These are phyloP conservation scores for Coffea canephora DNA, from an alignment of 257 asterid species.

Conservation along the genomic window DNA sequence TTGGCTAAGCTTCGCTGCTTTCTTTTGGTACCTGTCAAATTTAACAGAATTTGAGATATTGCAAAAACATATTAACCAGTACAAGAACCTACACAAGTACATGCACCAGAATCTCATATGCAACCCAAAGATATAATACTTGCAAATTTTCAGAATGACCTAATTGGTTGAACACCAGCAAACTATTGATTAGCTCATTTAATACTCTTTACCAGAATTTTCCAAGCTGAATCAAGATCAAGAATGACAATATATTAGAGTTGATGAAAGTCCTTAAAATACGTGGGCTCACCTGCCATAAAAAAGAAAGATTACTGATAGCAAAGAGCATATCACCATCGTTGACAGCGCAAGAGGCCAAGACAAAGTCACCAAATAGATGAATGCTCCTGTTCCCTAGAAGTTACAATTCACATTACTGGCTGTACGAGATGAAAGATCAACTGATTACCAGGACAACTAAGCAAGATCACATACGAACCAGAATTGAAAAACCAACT, in stretches of 20 bases:
- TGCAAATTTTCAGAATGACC: neutral
- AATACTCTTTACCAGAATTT: neutral
- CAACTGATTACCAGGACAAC: neutral
- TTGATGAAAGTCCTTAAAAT: neutral
- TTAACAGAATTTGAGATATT: no score
- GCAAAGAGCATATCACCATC: neutral
- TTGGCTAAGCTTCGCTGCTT: neutral
- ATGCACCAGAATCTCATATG: neutral
- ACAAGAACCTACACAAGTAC: neutral
- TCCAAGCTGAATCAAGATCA: neutral
- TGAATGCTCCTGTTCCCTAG: neutral
- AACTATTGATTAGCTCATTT: neutral
- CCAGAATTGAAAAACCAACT: neutral
- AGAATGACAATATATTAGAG: neutral
- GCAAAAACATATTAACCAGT: neutral
- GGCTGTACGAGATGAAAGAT: no score
- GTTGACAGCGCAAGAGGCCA: neutral
- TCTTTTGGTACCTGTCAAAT: neutral
- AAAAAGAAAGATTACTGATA: neutral
- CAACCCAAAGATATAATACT: no score
- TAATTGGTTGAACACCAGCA: neutral
- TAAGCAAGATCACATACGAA: neutral
- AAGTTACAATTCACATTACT: neutral
- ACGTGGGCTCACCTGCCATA: neutral
- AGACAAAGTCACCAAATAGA: neutral